Evolutionary conservation across 495 filamentous ascomycete genomes (phyloP).

Genomic region (Friedmanniomyces simplex): DNA sequence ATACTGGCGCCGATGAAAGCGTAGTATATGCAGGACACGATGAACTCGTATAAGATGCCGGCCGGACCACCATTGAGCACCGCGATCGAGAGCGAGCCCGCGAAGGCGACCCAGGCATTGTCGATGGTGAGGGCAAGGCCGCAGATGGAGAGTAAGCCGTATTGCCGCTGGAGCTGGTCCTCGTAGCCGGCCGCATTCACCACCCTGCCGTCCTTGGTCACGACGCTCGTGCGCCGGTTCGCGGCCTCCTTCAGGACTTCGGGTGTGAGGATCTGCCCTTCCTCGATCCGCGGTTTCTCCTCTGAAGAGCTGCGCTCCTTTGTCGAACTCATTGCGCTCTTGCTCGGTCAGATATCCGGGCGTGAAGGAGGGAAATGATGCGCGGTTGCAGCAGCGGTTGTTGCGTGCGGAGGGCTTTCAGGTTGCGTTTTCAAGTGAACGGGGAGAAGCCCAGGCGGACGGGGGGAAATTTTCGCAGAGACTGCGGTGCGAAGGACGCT

Average conservation of each 20-base stretch:
- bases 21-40: conserved; percentile 45
- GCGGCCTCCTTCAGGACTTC: conserved; percentile 1
- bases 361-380: not conserved
- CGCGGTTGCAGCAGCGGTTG: not conserved
- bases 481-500: not conserved
- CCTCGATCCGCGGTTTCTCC: conserved; percentile 10
- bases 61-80: conserved; percentile 21
- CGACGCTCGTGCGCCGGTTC: conserved; percentile 9
- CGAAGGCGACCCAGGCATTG: conserved; percentile 51
- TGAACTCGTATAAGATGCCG: conserved; percentile 31
- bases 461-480: not conserved
- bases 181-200: conserved; percentile 49
- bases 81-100: conserved; percentile 31
- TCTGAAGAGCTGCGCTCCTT: not conserved
- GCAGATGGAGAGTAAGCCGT: conserved; percentile 48
- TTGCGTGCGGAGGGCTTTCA: no score
- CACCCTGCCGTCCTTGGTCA: conserved; percentile 21
- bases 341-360: not conserved
- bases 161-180: conserved; percentile 52
- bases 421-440: no score
- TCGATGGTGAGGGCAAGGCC: conserved; percentile 46
- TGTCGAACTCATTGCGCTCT: conserved; percentile 3
- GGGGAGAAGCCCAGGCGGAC: no score
- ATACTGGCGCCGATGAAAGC: conserved; percentile 43
- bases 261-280: conserved; percentile 10